Percentiles rank a stretch among this genome's conserved stretches.
Evolutionary conservation across 257 asterid species (phyloP).

Genomic region (Forsythia viridissima): DNA sequence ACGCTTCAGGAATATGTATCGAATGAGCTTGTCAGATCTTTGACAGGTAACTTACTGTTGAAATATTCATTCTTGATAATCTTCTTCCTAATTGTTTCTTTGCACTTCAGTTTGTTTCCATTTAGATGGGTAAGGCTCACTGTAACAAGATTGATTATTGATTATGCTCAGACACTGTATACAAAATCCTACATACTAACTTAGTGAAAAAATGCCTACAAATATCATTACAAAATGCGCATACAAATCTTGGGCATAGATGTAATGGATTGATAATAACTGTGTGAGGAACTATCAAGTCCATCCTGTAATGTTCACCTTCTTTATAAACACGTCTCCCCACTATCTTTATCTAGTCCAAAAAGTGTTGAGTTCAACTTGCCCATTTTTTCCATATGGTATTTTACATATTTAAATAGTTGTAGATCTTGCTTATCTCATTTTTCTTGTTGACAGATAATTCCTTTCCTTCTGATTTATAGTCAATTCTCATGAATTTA

Average conservation of each 20-base stretch:
- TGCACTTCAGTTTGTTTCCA: slow-evolving; percentile 4
- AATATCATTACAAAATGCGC: slow-evolving; percentile 12
- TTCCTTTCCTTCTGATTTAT: slow-evolving; percentile 2
- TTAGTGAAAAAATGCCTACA: not conserved
- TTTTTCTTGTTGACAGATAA: not conserved
- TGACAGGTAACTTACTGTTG: slow-evolving; percentile 61
- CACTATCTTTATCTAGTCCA: not conserved
- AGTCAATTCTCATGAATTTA: not conserved
- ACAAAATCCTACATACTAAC: not conserved
- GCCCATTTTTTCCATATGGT: slow-evolving; percentile 12
- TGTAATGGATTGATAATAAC: slow-evolving; percentile 8
- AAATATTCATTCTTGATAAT: not conserved
- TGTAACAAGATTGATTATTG: not conserved
- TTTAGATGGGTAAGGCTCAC: not conserved
- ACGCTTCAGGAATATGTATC: slow-evolving; percentile 88
- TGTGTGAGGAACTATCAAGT: slow-evolving; percentile 2
- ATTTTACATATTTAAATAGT: slow-evolving; percentile 2
- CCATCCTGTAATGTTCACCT: slow-evolving; percentile 8
- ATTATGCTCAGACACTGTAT: not conserved
- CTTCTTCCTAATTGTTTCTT: slow-evolving; percentile 1
- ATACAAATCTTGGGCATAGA: slow-evolving; percentile 16
- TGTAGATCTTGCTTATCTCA: not conserved
- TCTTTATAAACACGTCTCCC: too few species aligned
- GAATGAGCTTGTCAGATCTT: slow-evolving; percentile 69
- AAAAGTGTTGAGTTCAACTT: not conserved